phyloP scores from a whole-genome alignment of 2,329 filamentous ascomycete genomes.

The Ophiocordyceps camponoti-leonardi region DNA sequence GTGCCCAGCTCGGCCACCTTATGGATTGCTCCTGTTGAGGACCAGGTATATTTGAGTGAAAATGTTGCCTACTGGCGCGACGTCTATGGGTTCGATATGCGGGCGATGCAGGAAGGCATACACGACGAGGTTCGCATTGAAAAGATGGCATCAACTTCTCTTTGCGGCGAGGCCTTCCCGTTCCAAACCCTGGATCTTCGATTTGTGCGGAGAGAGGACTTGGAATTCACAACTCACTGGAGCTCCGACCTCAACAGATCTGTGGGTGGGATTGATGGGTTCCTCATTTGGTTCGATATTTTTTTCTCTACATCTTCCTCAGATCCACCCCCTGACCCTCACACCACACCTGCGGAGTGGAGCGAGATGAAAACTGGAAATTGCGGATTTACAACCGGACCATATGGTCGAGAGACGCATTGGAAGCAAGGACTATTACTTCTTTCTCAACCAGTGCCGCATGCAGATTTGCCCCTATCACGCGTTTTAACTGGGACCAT shows the following conservation, averaged over 20 bases:
- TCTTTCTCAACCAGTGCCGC: constrained; percentile 38
- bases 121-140: constrained; percentile 70
- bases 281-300: constrained; percentile 85
- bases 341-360: constrained; percentile 47
- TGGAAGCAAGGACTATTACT: constrained; percentile 77
- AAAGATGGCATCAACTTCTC: constrained; percentile 41
- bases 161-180: constrained; percentile 42
- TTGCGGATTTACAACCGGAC: constrained; percentile 80
- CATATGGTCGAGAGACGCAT: constrained; percentile 60
- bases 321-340: constrained; percentile 28
- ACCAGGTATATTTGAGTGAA: constrained; percentile 61
- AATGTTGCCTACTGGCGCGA: constrained; percentile 76
- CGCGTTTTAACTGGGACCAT: constrained; percentile 48
- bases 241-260: constrained; percentile 40
- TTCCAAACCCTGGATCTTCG: constrained; percentile 68
- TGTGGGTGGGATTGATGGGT: constrained; percentile 62
- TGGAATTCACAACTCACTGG: constrained; percentile 60
- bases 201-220: constrained; percentile 50
- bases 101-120: constrained; percentile 69
- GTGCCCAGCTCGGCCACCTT: constrained; percentile 75
- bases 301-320: constrained; percentile 56
- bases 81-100: constrained; percentile 92
- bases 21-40: constrained; percentile 64
- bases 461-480: constrained; percentile 30
- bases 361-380: constrained; percentile 36